Conservation (phyloP, 164 flowering plant genomes). For the Amborella trichopoda region DNA sequence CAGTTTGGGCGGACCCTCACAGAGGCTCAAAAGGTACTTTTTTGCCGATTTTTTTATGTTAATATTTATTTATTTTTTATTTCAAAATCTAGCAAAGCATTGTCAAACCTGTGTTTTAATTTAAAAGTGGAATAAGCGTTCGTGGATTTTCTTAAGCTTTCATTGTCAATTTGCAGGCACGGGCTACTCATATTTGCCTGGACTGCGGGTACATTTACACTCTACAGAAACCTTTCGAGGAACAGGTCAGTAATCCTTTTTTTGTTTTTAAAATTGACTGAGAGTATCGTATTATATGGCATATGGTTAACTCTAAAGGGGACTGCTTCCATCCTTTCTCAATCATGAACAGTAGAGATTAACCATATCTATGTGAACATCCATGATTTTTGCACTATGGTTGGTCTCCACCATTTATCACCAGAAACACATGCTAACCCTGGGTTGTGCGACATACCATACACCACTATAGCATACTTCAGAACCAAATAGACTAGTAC, state of each 20-base stretch:
- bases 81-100: background rate
- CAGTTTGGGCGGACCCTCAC: conserved; percentile 88
- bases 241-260: conserved; percentile 60
- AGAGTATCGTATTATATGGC: too few species aligned
- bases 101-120: background rate
- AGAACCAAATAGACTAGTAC: too few species aligned
- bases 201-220: conserved; percentile 90
- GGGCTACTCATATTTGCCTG: conserved; percentile 91
- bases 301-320: too few species aligned
- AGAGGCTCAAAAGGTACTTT: conserved; percentile 86
- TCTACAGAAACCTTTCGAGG: conserved; percentile 73
- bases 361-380: too few species aligned
- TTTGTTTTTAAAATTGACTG: too few species aligned
- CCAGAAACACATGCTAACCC: too few species aligned
- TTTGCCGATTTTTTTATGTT: background rate
- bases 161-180: conserved; percentile 44
- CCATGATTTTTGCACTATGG: too few species aligned
- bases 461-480: too few species aligned
- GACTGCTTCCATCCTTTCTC: too few species aligned
- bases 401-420: too few species aligned
- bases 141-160: background rate
- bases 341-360: too few species aligned
- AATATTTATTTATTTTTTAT: background rate
- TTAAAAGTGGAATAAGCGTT: background rate
- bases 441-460: too few species aligned